A percentile compares a stretch with the other conserved stretches of the same genome.
Evolutionary conservation across 208 protist species (phyloP).

Genomic region (Leishmania martiniquensis): DNA sequence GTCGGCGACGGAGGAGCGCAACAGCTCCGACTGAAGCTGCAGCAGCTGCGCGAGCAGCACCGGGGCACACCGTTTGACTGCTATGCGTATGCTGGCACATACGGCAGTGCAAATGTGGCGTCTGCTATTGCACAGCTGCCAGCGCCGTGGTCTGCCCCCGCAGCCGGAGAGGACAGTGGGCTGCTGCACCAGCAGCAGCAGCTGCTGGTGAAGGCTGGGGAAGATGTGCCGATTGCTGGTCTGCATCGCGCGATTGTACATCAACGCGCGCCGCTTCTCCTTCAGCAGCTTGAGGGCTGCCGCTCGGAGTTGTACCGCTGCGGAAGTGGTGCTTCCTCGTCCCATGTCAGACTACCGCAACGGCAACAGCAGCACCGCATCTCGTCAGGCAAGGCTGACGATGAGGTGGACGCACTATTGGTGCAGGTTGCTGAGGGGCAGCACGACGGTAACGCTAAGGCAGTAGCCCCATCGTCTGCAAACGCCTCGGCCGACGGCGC

Average conservation of each 20-base stretch:
- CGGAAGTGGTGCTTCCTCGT: neutral
- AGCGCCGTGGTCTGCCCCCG: constrained; percentile 7
- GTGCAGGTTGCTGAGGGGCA: constrained; percentile 20
- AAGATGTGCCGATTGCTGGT: constrained; percentile 33
- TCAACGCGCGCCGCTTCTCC: constrained; percentile 72
- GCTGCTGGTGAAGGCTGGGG: neutral
- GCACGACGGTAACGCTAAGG: neutral
- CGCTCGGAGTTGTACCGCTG: constrained; percentile 39
- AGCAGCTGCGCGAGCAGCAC: constrained; percentile 38
- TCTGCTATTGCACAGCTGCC: constrained; percentile 19
- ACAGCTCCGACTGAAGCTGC: constrained; percentile 32
- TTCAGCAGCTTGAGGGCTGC: constrained; percentile 55
- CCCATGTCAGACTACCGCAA: neutral
- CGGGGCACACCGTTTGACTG: constrained; percentile 36
- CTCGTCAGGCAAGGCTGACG: neutral
- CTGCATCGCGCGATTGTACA: constrained; percentile 72
- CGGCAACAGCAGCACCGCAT: neutral
- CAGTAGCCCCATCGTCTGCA: neutral
- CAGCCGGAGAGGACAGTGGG: neutral
- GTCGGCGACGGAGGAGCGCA: constrained; percentile 40
- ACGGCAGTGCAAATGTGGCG: constrained; percentile 29
- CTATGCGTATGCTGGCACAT: constrained; percentile 47
- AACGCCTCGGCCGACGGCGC: neutral
- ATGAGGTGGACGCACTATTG: constrained; percentile 41
- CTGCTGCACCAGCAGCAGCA: neutral